A percentile compares a stretch with the other conserved stretches of the same genome.
phyloP scores from a whole-genome alignment of 331 rosid genomes.

The Cydonia oblonga region DNA sequence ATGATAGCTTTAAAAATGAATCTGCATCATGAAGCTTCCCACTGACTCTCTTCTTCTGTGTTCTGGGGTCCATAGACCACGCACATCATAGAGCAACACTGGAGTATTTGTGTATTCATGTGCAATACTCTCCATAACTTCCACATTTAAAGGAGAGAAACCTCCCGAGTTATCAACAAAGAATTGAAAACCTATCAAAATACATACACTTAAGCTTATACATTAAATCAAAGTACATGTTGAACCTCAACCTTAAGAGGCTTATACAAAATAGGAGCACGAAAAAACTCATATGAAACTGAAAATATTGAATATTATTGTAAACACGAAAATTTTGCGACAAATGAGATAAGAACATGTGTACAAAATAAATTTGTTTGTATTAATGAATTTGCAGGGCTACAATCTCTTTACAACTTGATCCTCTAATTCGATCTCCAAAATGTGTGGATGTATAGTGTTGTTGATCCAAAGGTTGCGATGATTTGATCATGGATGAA shows the following conservation, averaged over 20 bases:
- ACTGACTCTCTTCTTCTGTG: constrained; percentile 41
- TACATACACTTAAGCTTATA: constrained; percentile 6
- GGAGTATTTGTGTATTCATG: constrained; percentile 71
- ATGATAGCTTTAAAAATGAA: constrained; percentile 70
- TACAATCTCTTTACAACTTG: no score
- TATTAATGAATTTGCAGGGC: no score
- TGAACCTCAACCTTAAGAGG: background rate
- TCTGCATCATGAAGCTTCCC: constrained; percentile 70
- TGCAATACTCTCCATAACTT: constrained; percentile 64
- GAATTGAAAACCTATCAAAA: constrained; percentile 68
- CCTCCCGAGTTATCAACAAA: constrained; percentile 80
- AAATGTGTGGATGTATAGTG: no score
- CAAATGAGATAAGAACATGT: no score
- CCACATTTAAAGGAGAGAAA: constrained; percentile 71
- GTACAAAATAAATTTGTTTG: background rate
- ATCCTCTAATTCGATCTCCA: no score
- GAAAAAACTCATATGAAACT: background rate
- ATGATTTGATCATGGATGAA: no score
- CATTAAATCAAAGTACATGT: background rate
- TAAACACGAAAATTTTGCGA: no score
- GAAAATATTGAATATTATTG: background rate
- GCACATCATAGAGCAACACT: constrained; percentile 55
- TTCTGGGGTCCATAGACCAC: constrained; percentile 26
- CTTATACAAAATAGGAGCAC: background rate
- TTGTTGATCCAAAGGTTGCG: no score